A percentile compares a stretch with the other conserved stretches of the same genome.
Conservation (phyloP, 2,329 filamentous ascomycete genomes). For the Pestalotiopsis sp. region DNA sequence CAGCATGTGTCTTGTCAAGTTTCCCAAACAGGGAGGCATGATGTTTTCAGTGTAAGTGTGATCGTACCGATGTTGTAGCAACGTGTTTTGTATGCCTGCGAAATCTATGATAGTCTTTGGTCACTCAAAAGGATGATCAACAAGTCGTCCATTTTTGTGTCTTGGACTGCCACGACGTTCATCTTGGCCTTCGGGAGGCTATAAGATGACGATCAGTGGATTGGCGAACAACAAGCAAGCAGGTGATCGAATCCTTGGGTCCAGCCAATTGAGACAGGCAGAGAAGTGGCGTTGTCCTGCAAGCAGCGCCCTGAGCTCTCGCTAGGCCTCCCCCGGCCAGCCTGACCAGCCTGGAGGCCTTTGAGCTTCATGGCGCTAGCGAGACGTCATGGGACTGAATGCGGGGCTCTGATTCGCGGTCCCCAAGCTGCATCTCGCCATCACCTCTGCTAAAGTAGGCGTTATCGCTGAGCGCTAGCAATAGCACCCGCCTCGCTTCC, state of each 20-base stretch:
- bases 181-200: background rate
- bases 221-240: background rate
- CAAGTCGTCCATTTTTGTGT: background rate
- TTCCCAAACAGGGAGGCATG: too few species aligned
- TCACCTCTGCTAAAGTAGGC: background rate
- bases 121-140: too few species aligned
- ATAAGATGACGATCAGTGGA: background rate
- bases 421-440: background rate
- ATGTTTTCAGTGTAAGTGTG: too few species aligned
- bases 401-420: conserved; percentile 8
- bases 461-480: background rate
- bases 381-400: conserved; percentile 6
- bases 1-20: background rate
- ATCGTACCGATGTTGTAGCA: too few species aligned
- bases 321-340: background rate
- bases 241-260: background rate
- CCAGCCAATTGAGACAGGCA: background rate
- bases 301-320: background rate
- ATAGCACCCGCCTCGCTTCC: background rate
- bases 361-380: background rate
- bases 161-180: background rate
- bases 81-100: too few species aligned
- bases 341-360: background rate
- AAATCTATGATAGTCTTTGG: too few species aligned
- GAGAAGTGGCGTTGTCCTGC: background rate